Percentiles rank a stretch among this genome's conserved stretches.
phyloP scores from a whole-genome alignment of 495 filamentous ascomycete genomes.

The Annulohypoxylon nitens region DNA sequence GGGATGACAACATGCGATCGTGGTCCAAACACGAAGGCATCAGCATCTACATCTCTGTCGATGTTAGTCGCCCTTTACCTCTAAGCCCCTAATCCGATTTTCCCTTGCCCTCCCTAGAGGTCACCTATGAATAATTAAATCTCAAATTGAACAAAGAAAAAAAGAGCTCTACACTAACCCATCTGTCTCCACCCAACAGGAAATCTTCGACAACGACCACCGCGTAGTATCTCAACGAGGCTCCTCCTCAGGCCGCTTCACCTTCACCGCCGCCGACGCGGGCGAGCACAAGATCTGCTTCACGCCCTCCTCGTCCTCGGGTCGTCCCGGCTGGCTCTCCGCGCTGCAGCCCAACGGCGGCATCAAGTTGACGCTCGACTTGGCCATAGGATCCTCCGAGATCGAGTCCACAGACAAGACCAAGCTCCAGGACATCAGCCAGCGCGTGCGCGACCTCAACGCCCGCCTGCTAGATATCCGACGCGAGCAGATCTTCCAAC shows the following conservation, averaged over 20 bases:
- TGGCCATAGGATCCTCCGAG: slow-evolving; percentile 94
- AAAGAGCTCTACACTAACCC: background rate
- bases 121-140: background rate
- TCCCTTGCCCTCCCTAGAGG: too few relatives aligned
- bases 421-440: slow-evolving; percentile 91
- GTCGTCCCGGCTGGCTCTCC: slow-evolving; percentile 76
- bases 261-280: slow-evolving; percentile 92
- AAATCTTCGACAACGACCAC: slow-evolving; percentile 98
- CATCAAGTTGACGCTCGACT: slow-evolving; percentile 85
- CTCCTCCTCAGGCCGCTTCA: slow-evolving; percentile 83
- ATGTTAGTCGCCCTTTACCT: slow-evolving; percentile 62
- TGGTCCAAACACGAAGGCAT: slow-evolving; percentile 79
- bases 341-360: slow-evolving; percentile 73
- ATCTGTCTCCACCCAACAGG: slow-evolving; percentile 56
- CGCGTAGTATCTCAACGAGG: slow-evolving; percentile 90
- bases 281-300: slow-evolving; percentile 97
- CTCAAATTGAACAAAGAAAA: too few relatives aligned
- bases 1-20: slow-evolving; percentile 71
- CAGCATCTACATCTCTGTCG: slow-evolving; percentile 89
- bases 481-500: slow-evolving; percentile 94
- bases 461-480: slow-evolving; percentile 87
- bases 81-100: background rate
- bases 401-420: slow-evolving; percentile 95
- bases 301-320: slow-evolving; percentile 75
- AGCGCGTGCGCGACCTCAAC: slow-evolving; percentile 92